Percentiles rank a stretch among this genome's conserved stretches.
These are phyloP conservation scores for Aquilaria yunnanensis DNA, from an alignment of 345 rosid genomes.

Conservation along the genomic window DNA sequence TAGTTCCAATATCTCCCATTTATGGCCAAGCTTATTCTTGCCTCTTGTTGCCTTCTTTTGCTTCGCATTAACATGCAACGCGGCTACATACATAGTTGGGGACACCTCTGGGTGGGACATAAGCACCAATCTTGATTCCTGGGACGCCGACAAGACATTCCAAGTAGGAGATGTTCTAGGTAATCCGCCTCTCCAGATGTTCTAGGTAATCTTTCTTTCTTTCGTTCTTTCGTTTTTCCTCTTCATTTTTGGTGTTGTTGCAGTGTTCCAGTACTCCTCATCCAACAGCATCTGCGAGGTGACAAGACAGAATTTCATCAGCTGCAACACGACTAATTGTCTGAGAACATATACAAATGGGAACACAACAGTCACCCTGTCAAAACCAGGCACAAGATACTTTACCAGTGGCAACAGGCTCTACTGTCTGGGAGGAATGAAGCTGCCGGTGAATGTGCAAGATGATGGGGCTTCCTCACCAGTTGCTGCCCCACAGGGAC, in stretches of 20 bases:
- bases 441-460: slow-evolving; percentile 43
- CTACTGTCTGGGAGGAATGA: slow-evolving; percentile 87
- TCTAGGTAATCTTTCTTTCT: neutral
- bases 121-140: slow-evolving; percentile 63
- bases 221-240: no score
- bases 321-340: slow-evolving; percentile 50
- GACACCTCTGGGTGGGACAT: slow-evolving; percentile 93
- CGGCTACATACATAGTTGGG: slow-evolving; percentile 67
- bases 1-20: neutral
- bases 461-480: slow-evolving; percentile 38
- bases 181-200: slow-evolving; percentile 20
- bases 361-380: slow-evolving; percentile 66
- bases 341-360: slow-evolving; percentile 54
- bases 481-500: slow-evolving; percentile 38
- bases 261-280: slow-evolving; percentile 72
- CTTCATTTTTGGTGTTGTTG: neutral
- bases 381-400: slow-evolving; percentile 48
- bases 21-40: slow-evolving; percentile 34
- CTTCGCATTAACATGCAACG: slow-evolving; percentile 28
- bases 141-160: slow-evolving; percentile 64
- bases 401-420: slow-evolving; percentile 61
- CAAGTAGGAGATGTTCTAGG: slow-evolving; percentile 69
- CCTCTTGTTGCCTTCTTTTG: slow-evolving; percentile 7
- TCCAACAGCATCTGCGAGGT: slow-evolving; percentile 56
- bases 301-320: slow-evolving; percentile 33